Evolutionary conservation across 108 stramenopile species (phyloP), one percentile per base, ranked within the genome.

Genomic region (Aurantiochytrium sp.): DNA sequence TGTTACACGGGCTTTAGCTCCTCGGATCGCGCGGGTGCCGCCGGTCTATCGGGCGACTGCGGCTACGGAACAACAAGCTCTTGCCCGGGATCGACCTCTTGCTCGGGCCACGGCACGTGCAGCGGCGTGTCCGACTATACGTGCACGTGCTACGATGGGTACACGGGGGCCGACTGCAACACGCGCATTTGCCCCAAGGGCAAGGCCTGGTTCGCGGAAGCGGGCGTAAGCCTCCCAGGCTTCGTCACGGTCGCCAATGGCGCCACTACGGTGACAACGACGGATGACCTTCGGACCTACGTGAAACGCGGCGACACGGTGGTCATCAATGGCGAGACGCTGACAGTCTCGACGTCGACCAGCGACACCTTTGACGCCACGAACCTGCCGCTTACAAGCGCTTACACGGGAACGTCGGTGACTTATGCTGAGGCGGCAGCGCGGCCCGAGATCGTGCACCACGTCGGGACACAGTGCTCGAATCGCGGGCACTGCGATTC

Each of bases 391-490:
- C 34, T 65, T 10, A 2, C 59, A 27, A 65, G 59, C 24, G 73
- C 73, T 12, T 81, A 81, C 45, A 15, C 12, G 24, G 73, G 45
- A 0, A 30, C 73, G 12, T 30, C 42, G 6, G 73, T 81, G 6
- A 81, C 73, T 12, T 48, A 81, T 81, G 73, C 24, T 48, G 73
- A 81, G 32, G 73, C 73, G 37, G 21, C 22, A 55, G 55, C 55
- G 55, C 54, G 37, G 19, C 59, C 55, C 0, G 42, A 48, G 17
- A 81, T 30, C 6, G 73, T 24, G 36, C 73, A 81, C 32, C 95
- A 95, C 81, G 54, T 87, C 42, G 30, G 68, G 22, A 93, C 92
- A n/a, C 93, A 95, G 86, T 95, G 95, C 88, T 92, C 93, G 4
- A 90, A 90, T 69, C 55, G 92, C 59, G 95, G 95, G 30, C 19